phyloP scores from a whole-genome alignment of 495 filamentous ascomycete genomes.

The Thermothielavioides terrestris region DNA sequence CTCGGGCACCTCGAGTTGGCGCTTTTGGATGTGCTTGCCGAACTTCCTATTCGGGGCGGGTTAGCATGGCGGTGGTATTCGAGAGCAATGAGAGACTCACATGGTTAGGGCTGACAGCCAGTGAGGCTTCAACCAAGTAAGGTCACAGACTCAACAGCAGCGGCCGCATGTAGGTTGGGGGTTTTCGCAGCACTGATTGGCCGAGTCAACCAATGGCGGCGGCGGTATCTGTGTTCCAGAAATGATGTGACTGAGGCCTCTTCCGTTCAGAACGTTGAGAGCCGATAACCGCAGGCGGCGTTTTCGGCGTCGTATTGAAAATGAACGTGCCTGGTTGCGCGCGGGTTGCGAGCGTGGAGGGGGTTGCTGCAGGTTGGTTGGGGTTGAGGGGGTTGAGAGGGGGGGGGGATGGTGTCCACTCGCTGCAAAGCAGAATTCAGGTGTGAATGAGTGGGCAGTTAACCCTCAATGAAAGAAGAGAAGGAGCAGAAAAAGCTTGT shows the following conservation, averaged over 20 bases:
- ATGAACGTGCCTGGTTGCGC: no score
- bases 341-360: no score
- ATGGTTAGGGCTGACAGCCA: slow-evolving; percentile 1
- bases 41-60: slow-evolving; percentile 76
- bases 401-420: not conserved
- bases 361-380: not conserved
- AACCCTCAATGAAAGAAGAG: no score
- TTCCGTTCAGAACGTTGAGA: not conserved
- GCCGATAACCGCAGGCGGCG: no score
- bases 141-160: not conserved
- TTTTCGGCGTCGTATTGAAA: not conserved
- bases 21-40: slow-evolving; percentile 97
- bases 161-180: slow-evolving; percentile 2
- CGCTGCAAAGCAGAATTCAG: no score
- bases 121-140: not conserved
- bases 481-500: no score
- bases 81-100: not conserved
- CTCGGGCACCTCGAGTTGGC: slow-evolving; percentile 96
- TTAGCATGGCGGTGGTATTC: not conserved
- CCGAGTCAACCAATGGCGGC: not conserved
- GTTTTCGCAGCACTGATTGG: slow-evolving; percentile 2
- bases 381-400: not conserved
- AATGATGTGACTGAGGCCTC: not conserved
- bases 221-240: not conserved
- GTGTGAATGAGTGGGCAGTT: no score